Conservation (phyloP, 2,329 filamentous ascomycete species). For the Tolypocladium tropicale region DNA sequence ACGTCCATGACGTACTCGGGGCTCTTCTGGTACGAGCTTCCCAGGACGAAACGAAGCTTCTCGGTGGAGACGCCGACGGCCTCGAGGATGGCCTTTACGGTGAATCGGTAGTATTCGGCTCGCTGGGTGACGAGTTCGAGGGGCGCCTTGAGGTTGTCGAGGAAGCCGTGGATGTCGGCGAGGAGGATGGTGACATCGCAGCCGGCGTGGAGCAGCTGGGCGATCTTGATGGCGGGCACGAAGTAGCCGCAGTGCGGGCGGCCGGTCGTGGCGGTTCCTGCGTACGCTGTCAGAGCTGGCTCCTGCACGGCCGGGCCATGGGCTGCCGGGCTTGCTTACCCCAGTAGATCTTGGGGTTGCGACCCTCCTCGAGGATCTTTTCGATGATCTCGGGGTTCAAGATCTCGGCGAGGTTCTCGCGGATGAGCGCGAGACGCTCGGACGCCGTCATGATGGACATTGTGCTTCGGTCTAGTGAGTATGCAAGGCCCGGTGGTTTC, state of each 20-base stretch:
- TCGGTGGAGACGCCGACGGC: slow-evolving; percentile 71
- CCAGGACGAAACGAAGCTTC: slow-evolving; percentile 73
- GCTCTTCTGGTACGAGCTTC: slow-evolving; percentile 69
- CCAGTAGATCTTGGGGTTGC: slow-evolving; percentile 76
- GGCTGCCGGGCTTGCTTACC: slow-evolving; percentile 30
- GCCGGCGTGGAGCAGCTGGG: slow-evolving; percentile 73
- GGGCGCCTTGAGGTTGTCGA: slow-evolving; percentile 77
- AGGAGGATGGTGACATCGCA: slow-evolving; percentile 75
- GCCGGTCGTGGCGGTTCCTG: slow-evolving; percentile 74
- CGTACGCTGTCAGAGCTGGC: not conserved
- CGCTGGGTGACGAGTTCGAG: slow-evolving; percentile 78
- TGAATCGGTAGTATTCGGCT: slow-evolving; percentile 71
- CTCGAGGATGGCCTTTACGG: slow-evolving; percentile 65
- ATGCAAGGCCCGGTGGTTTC: not conserved
- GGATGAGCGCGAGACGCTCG: slow-evolving; percentile 68
- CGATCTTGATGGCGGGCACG: slow-evolving; percentile 80
- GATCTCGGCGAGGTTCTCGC: slow-evolving; percentile 69
- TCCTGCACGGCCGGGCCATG: not conserved
- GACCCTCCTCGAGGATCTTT: slow-evolving; percentile 57
- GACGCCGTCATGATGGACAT: slow-evolving; percentile 20
- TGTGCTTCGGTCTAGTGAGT: not conserved
- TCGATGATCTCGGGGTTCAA: slow-evolving; percentile 79
- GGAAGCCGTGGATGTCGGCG: slow-evolving; percentile 65
- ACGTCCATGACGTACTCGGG: slow-evolving; percentile 79
- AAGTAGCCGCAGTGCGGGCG: slow-evolving; percentile 85